phyloP scores from a whole-genome alignment of 169 alveolate genomes.

The Cryptosporidium canis region DNA sequence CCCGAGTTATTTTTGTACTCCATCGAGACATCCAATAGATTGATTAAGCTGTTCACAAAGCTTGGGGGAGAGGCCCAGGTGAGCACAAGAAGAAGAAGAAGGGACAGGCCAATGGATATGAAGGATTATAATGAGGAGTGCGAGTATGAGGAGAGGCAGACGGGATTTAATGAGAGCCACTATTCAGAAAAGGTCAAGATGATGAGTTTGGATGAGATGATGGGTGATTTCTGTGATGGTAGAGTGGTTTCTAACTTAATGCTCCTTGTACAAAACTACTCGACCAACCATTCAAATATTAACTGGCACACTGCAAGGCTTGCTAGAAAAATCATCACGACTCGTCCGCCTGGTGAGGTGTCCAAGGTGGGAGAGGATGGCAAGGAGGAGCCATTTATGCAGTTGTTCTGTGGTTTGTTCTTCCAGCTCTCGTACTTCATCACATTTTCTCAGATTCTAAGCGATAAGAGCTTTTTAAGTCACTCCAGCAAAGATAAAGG shows the following conservation, averaged over 20 bases:
- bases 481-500: constrained; percentile 29
- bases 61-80: constrained; percentile 45
- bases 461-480: constrained; percentile 23
- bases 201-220: constrained; percentile 62
- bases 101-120: constrained; percentile 37
- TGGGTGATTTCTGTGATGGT: constrained; percentile 64
- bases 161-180: constrained; percentile 12
- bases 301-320: constrained; percentile 67
- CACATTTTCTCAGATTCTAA: constrained; percentile 29
- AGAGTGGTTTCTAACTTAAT: constrained; percentile 35
- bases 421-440: constrained; percentile 55
- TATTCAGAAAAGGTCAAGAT: constrained; percentile 33
- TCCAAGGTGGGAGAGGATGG: not conserved
- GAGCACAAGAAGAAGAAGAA: constrained; percentile 31
- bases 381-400: not conserved
- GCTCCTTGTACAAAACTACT: constrained; percentile 27
- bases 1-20: constrained; percentile 60
- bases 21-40: constrained; percentile 47
- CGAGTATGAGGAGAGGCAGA: not conserved
- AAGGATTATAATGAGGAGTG: constrained; percentile 51
- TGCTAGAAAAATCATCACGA: constrained; percentile 55
- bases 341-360: constrained; percentile 29
- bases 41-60: constrained; percentile 43
- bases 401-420: constrained; percentile 55
- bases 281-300: constrained; percentile 57